Base-by-base conservation (phyloP, 306 rosid genomes). In the Fragaria iinumae region DNA sequence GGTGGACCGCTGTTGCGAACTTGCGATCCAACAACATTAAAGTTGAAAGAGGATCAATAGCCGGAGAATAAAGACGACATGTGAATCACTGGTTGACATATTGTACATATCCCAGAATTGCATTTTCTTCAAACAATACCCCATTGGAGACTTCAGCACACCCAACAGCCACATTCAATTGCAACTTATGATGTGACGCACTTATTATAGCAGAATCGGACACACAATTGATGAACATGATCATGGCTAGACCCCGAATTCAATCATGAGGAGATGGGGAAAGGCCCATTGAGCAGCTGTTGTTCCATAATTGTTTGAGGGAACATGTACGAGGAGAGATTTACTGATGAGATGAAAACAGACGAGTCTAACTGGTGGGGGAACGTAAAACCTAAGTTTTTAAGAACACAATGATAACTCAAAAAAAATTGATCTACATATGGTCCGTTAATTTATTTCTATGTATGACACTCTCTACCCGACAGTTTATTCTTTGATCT, bases 181-280 rank as follows among this genome's bases (percentile, higher is more conserved):
- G 44, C 21, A 63, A 29, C 68, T 63, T 63, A 32, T 63, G 68
- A 63, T 63, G 69, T 16, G 45, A 64, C 69, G 38, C 45, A 64
- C 43, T 64, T 6, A 17, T 34, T 2, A 34, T 29, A 32, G 17
- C 43, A 32, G 11, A 32, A 34, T 64, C 7, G 45, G 21, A 65
- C 70, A 65, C 69, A 34, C 68, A 32, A 29, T 7, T 34, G 18
- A 13, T 63, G 68, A 63, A 14, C 68, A 29, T 29, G 68, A 32
- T 62, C 65, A 45, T 34, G 27, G 23, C 13, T 13, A 17, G 29
- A n/a, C 50, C 71, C 25, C 27, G 4, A 18, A 67, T 18, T 67
- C 71, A 67, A 67, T 67, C 71, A 67, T 39, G 49, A 65, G 23
- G 47, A 65, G n/a, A 65, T 34, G 23, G 39, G 39, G 67, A 62